Conservation (phyloP, 2,329 filamentous ascomycete species). For the Botrytis hyacinthi region DNA sequence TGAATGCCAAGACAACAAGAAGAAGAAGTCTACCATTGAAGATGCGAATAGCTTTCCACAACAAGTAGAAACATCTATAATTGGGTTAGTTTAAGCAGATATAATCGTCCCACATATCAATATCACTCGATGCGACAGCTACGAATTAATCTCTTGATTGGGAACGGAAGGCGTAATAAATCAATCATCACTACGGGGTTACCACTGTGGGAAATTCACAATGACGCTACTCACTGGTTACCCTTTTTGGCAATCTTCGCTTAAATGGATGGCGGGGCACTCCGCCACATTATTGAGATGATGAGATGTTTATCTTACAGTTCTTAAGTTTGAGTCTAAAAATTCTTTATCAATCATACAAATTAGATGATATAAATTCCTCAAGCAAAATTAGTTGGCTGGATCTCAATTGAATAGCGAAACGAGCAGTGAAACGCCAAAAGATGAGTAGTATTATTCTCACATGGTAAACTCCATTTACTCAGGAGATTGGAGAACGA, state of each 20-base stretch:
- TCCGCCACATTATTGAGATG: background rate
- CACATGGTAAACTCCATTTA: background rate
- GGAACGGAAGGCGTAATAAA: background rate
- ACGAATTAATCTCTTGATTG: background rate
- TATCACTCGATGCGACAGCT: background rate
- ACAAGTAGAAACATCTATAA: background rate
- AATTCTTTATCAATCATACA: fast-evolving
- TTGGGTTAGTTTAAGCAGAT: background rate
- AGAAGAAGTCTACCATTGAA: background rate
- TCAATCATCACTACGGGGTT: background rate
- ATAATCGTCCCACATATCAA: background rate
- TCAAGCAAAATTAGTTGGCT: background rate
- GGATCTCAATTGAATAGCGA: background rate
- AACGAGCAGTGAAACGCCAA: background rate
- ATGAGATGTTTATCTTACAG: background rate
- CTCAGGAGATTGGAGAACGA: background rate
- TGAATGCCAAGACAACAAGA: background rate
- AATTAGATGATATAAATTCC: background rate
- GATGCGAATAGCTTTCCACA: background rate
- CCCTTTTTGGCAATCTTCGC: background rate
- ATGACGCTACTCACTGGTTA: slow-evolving; percentile 6
- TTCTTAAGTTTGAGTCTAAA: background rate
- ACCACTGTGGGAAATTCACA: background rate
- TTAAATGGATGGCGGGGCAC: background rate
- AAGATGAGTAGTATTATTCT: background rate